A percentile compares a stretch with the other conserved stretches of the same genome.
Conservation (phyloP, 305 asterid species). For the Solanum hybrid region DNA sequence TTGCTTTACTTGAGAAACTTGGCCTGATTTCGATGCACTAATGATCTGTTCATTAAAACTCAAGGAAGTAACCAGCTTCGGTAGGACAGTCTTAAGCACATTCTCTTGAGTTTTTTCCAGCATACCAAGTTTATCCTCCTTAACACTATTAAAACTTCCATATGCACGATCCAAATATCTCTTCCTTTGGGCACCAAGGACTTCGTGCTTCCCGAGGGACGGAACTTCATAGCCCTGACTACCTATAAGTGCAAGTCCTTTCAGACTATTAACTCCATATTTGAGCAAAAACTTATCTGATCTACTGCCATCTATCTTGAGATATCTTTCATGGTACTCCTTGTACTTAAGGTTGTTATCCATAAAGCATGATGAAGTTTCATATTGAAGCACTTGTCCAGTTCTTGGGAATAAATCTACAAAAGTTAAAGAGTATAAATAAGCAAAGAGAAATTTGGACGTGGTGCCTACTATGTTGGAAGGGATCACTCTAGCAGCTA, state of each 20-base stretch:
- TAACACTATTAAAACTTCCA: constrained; percentile 43
- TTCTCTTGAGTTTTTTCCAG: constrained; percentile 48
- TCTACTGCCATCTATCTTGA: constrained; percentile 36
- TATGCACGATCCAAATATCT: constrained; percentile 45
- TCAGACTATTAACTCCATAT: constrained; percentile 40
- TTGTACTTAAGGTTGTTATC: constrained; percentile 40
- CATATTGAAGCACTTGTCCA: constrained; percentile 58
- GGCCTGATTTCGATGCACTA: constrained; percentile 24
- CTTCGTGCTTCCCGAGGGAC: constrained; percentile 29
- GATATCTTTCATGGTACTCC: constrained; percentile 47
- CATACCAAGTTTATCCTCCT: constrained; percentile 34
- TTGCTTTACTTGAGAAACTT: constrained; percentile 51
- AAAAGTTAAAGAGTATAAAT: constrained; percentile 6
- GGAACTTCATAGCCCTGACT: constrained; percentile 25
- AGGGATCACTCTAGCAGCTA: background rate
- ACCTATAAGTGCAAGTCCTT: constrained; percentile 14
- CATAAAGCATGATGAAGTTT: constrained; percentile 38
- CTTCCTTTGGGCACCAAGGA: constrained; percentile 32
- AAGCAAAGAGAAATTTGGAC: background rate
- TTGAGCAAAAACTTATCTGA: constrained; percentile 23
- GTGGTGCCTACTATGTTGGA: background rate
- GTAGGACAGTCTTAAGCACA: constrained; percentile 63
- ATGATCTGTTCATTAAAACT: constrained; percentile 66
- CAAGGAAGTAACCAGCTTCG: constrained; percentile 55
- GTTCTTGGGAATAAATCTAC: constrained; percentile 41